Evolutionary conservation across 345 rosid genomes (phyloP).

Genomic region (Dipteronia sinensis): DNA sequence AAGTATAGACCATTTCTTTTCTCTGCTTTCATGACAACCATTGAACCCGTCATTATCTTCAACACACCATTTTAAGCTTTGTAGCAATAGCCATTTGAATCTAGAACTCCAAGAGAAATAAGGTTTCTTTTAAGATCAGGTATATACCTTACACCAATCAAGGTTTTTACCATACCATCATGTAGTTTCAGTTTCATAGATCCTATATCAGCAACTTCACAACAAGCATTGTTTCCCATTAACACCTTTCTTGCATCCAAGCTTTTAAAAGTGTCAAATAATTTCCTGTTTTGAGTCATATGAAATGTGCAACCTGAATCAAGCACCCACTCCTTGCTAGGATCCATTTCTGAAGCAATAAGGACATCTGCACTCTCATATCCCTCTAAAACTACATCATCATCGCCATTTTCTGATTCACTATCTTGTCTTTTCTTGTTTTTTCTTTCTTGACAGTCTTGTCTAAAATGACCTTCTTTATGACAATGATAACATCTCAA

Average conservation of each 20-base stretch:
- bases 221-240: background rate
- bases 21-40: background rate
- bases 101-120: background rate
- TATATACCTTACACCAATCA: background rate
- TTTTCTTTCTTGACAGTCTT: too few species aligned
- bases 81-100: background rate
- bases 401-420: too few species aligned
- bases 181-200: background rate
- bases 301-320: too few species aligned
- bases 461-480: too few species aligned
- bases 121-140: background rate
- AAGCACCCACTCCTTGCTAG: too few species aligned
- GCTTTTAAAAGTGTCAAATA: too few species aligned
- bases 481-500: too few species aligned
- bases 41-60: background rate
- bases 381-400: too few species aligned
- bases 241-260: background rate
- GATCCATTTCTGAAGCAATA: too few species aligned
- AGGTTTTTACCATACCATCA: background rate
- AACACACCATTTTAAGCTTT: background rate
- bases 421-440: too few species aligned
- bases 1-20: background rate
- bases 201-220: background rate
- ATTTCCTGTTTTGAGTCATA: too few species aligned
- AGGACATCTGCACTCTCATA: too few species aligned